Conservation (phyloP, 2,329 filamentous ascomycete species). For the Xylariaceae sp. region DNA sequence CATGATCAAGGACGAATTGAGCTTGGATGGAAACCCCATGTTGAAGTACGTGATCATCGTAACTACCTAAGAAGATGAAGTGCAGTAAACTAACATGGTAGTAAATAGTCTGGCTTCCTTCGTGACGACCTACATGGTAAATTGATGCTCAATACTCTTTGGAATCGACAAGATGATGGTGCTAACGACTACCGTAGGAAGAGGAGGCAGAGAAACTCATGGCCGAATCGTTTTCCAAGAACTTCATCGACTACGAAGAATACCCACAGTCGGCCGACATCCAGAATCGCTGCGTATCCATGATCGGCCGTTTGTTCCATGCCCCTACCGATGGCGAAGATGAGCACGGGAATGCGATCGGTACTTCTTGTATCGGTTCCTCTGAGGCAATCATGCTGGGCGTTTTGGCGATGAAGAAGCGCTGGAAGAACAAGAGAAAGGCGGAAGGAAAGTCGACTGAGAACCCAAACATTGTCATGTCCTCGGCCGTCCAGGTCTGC, state of each 20-base stretch:
- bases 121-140: conserved; percentile 93
- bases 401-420: conserved; percentile 90
- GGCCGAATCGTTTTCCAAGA: conserved; percentile 87
- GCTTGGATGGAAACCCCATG: conserved; percentile 87
- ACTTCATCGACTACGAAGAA: conserved; percentile 90
- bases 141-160: conserved; percentile 14
- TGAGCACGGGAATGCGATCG: conserved; percentile 64
- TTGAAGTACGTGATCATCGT: conserved; percentile 58
- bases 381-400: conserved; percentile 85
- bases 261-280: conserved; percentile 80
- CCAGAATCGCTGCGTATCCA: conserved; percentile 88
- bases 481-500: conserved; percentile 91
- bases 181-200: conserved; percentile 53
- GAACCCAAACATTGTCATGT: conserved; percentile 91
- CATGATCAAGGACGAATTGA: conserved; percentile 94
- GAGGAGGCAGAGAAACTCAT: conserved; percentile 96
- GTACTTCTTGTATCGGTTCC: conserved; percentile 84
- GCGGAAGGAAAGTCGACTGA: conserved; percentile 79
- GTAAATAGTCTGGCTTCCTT: conserved; percentile 75
- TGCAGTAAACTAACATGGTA: conserved; percentile 2
- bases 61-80: neutral
- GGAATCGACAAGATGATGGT: neutral
- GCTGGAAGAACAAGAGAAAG: conserved; percentile 84
- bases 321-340: conserved; percentile 54
- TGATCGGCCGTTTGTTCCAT: conserved; percentile 89